phyloP scores from a whole-genome alignment of 208 protist species.

The Novymonas esmeraldas region DNA sequence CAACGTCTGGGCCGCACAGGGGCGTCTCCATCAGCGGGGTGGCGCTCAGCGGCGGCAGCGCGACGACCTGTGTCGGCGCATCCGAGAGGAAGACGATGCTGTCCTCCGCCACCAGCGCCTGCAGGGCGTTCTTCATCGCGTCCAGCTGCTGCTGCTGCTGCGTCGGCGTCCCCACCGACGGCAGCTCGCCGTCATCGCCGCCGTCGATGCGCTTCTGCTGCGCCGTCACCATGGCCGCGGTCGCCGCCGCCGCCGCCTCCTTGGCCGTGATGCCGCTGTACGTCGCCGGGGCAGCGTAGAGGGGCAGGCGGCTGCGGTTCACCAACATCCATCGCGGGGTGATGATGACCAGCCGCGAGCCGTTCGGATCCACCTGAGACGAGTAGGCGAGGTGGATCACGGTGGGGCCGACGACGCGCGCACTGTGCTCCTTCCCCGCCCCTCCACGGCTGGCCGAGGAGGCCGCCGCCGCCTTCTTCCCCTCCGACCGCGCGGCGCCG shows the following conservation, averaged over 20 bases:
- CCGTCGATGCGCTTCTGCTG: slow-evolving; percentile 22
- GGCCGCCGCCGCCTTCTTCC: neutral
- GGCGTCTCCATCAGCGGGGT: slow-evolving; percentile 61
- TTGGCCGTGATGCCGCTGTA: slow-evolving; percentile 41
- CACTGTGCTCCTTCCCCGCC: slow-evolving; percentile 10
- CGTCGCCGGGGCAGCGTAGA: slow-evolving; percentile 62
- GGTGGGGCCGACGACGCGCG: slow-evolving; percentile 1
- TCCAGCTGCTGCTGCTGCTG: slow-evolving; percentile 31
- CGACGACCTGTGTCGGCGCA: slow-evolving; percentile 25
- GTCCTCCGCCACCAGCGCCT: slow-evolving; percentile 26
- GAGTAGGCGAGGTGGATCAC: slow-evolving; percentile 79
- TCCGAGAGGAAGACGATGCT: slow-evolving; percentile 26
- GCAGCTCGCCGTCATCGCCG: neutral
- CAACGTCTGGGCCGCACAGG: slow-evolving; percentile 40
- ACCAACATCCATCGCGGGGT: slow-evolving; percentile 86
- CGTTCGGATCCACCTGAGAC: slow-evolving; percentile 54
- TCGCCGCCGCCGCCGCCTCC: slow-evolving; percentile 37
- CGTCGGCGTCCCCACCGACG: slow-evolving; percentile 13
- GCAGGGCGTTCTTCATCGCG: slow-evolving; percentile 31
- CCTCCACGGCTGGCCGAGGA: slow-evolving; percentile 4
- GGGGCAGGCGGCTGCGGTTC: slow-evolving; percentile 63
- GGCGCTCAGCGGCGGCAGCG: slow-evolving; percentile 47
- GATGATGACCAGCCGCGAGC: slow-evolving; percentile 71
- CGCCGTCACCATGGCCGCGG: slow-evolving; percentile 29
- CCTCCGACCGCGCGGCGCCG: neutral